Evolutionary conservation across 306 rosid genomes (phyloP).

Genomic region (Fragaria nilgerrensis): DNA sequence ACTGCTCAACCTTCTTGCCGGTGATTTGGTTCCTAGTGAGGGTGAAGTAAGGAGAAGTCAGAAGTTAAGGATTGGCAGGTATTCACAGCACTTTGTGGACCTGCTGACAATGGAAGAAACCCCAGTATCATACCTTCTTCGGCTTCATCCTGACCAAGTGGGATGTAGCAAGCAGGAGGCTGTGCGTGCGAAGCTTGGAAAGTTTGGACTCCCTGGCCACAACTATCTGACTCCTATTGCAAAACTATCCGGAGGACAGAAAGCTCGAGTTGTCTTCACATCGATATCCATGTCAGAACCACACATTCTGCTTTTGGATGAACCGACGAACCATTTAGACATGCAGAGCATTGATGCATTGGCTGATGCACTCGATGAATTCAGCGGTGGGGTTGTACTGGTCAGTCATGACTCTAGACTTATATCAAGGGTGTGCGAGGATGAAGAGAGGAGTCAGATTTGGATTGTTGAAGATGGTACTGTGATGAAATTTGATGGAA

Average conservation of each 20-base stretch:
- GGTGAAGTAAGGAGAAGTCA: conserved; percentile 72
- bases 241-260: conserved; percentile 53
- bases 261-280: conserved; percentile 70
- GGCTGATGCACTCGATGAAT: conserved; percentile 64
- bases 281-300: conserved; percentile 66
- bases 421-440: conserved; percentile 72
- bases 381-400: conserved; percentile 71
- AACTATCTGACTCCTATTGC: conserved; percentile 3
- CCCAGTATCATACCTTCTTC: conserved; percentile 63
- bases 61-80: conserved; percentile 66
- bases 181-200: conserved; percentile 59
- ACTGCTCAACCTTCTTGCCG: conserved; percentile 56
- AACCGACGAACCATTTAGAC: conserved; percentile 75
- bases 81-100: conserved; percentile 65
- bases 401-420: conserved; percentile 78
- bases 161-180: conserved; percentile 79
- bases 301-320: conserved; percentile 39
- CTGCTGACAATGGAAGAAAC: conserved; percentile 68
- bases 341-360: conserved; percentile 84
- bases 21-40: conserved; percentile 58
- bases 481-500: conserved; percentile 35
- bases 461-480: conserved; percentile 40
- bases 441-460: conserved; percentile 63
- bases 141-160: conserved; percentile 68
- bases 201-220: conserved; percentile 58